Evolutionary conservation across 169 alveolate genomes (phyloP).

Genomic region (Eimeria sp.): DNA sequence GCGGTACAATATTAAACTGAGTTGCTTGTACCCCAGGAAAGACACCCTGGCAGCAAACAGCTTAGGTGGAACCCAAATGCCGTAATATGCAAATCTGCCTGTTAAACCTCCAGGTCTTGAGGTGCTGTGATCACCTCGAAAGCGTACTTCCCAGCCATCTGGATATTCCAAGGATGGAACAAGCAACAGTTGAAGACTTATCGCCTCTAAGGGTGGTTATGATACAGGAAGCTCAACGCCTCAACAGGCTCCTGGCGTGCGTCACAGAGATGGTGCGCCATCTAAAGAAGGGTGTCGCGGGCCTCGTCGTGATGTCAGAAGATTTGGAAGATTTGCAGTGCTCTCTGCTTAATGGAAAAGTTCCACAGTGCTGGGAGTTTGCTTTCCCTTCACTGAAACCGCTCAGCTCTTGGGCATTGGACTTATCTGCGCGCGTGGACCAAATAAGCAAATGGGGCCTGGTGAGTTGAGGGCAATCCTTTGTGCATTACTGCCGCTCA

Average conservation of each 20-base stretch:
- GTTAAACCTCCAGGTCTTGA: slow-evolving; percentile 15
- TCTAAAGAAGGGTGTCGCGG: slow-evolving; percentile 93
- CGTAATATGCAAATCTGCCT: neutral
- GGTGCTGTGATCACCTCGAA: slow-evolving; percentile 81
- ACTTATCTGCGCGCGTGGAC: slow-evolving; percentile 92
- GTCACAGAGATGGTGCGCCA: slow-evolving; percentile 90
- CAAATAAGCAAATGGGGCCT: slow-evolving; percentile 95
- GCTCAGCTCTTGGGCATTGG: slow-evolving; percentile 94
- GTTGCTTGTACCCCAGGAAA: neutral
- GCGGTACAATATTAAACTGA: too few relatives aligned
- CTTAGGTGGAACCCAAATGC: neutral
- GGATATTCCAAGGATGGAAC: slow-evolving; percentile 91
- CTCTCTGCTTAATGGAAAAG: slow-evolving; percentile 91
- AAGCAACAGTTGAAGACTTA: slow-evolving; percentile 91
- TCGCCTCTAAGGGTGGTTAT: slow-evolving; percentile 95
- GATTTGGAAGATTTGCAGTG: slow-evolving; percentile 94
- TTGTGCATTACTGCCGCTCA: neutral
- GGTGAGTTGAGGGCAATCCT: neutral
- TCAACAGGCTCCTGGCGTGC: slow-evolving; percentile 91
- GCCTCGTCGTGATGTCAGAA: slow-evolving; percentile 95
- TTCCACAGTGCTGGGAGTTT: slow-evolving; percentile 94
- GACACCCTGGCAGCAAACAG: neutral
- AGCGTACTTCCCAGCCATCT: slow-evolving; percentile 92
- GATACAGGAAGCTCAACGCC: slow-evolving; percentile 95
- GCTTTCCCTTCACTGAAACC: slow-evolving; percentile 96